These are phyloP conservation scores for Waltiozyma sp. DNA, from an alignment of 1,139 yeast species.

Conservation along the genomic window DNA sequence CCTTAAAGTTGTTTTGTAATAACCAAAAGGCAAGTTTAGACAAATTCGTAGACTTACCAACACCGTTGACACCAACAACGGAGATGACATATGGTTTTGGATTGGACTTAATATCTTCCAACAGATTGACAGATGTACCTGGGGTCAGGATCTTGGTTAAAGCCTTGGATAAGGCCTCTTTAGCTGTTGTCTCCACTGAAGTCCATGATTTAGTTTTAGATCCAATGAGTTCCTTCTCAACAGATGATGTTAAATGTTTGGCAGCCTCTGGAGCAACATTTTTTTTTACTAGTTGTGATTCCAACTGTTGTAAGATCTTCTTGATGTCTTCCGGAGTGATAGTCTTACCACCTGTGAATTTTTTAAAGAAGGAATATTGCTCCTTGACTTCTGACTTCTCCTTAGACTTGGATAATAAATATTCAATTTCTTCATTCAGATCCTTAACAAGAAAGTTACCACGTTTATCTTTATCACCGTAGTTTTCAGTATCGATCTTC, in stretches of 20 bases:
- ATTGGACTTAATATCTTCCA: conserved; percentile 62
- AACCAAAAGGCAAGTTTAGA: conserved; percentile 96
- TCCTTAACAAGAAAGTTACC: conserved; percentile 44
- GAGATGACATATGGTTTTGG: conserved; percentile 83
- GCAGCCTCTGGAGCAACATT: conserved; percentile 51
- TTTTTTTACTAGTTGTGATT: conserved; percentile 38
- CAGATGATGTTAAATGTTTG: conserved; percentile 41
- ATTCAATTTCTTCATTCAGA: conserved; percentile 33
- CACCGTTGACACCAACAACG: conserved; percentile 96
- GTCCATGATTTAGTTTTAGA: conserved; percentile 60
- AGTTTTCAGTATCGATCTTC: conserved; percentile 26
- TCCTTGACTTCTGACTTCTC: conserved; percentile 19
- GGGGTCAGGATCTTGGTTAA: conserved; percentile 82
- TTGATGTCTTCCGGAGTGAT: conserved; percentile 43
- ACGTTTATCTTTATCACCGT: conserved; percentile 36
- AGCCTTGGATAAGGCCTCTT: conserved; percentile 62
- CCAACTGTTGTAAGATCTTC: conserved; percentile 40
- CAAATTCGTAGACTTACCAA: conserved; percentile 90
- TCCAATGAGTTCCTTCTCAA: conserved; percentile 51
- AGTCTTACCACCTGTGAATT: conserved; percentile 49
- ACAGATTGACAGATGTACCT: conserved; percentile 76
- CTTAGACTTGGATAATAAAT: conserved; percentile 22
- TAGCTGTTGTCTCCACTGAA: conserved; percentile 46
- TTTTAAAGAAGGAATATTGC: conserved; percentile 45
- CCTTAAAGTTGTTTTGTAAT: conserved; percentile 76